Conservation (phyloP, 495 filamentous ascomycete species). For the Lichina pygmaea region DNA sequence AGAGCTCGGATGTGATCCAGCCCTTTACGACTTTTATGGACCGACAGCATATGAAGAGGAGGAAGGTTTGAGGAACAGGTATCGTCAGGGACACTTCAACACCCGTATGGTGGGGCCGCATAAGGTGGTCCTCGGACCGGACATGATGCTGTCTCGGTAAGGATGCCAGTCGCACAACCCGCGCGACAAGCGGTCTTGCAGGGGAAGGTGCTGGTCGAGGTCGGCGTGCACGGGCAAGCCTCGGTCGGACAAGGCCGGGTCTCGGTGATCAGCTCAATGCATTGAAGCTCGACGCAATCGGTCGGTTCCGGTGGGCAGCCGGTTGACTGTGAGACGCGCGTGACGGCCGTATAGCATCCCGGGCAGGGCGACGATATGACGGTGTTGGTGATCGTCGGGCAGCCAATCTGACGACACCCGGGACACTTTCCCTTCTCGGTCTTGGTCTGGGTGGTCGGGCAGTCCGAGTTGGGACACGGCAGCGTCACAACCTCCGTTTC, state of each 20-base stretch:
- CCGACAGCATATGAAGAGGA: not conserved
- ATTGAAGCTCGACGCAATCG: constrained; percentile 1
- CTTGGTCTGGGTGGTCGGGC: not conserved
- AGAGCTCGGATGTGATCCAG: not conserved
- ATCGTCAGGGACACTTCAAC: not conserved
- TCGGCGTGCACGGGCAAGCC: constrained; percentile 1
- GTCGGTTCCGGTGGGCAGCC: not conserved
- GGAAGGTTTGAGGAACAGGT: not conserved
- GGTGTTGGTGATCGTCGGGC: not conserved
- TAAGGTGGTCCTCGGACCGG: not conserved
- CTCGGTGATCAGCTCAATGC: not conserved
- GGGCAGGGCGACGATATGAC: not conserved
- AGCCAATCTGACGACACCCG: not conserved
- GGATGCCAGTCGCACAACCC: not conserved
- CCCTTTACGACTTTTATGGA: not conserved
- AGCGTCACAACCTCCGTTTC: constrained; percentile 1
- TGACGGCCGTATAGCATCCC: not conserved
- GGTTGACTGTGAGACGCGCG: not conserved
- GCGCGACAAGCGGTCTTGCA: constrained; percentile 2
- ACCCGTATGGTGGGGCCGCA: not conserved
- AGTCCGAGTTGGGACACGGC: not conserved
- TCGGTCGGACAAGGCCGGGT: constrained; percentile 1
- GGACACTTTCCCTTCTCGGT: not conserved
- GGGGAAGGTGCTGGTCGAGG: not conserved
- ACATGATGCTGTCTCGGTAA: not conserved